These are phyloP conservation scores for Fraxinus albicans DNA, from an alignment of 305 asterid species.

Conservation along the genomic window DNA sequence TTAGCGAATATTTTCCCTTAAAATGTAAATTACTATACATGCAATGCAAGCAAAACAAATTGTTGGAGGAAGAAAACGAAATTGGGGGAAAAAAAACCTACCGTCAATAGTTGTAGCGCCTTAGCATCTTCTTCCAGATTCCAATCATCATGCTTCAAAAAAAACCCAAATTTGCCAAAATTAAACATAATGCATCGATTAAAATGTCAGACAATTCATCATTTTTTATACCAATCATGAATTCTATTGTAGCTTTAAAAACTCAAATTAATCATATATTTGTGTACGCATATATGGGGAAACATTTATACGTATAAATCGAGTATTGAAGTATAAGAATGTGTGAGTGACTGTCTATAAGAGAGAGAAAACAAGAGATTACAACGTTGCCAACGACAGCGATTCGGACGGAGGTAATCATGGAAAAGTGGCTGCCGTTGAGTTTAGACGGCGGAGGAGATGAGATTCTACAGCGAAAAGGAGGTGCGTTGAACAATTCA, in stretches of 20 bases:
- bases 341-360: neutral
- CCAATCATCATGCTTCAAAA: constrained; percentile 84
- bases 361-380: constrained; percentile 15
- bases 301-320: neutral
- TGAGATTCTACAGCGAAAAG: constrained; percentile 32
- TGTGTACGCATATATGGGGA: neutral
- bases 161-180: neutral
- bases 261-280: neutral
- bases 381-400: constrained; percentile 84
- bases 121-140: constrained; percentile 71
- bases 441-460: constrained; percentile 25
- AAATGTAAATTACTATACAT: neutral
- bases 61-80: neutral
- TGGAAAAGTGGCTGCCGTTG: constrained; percentile 28
- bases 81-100: neutral
- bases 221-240: neutral
- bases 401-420: constrained; percentile 59
- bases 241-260: neutral
- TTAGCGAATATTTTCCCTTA: neutral
- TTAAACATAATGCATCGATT: neutral
- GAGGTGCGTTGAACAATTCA: constrained; percentile 44
- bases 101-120: constrained; percentile 81
- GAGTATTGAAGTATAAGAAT: neutral
- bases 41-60: neutral
- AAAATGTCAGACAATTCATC: neutral